Conservation (phyloP, 352 stramenopile species). For the Phytophthora meadii region DNA sequence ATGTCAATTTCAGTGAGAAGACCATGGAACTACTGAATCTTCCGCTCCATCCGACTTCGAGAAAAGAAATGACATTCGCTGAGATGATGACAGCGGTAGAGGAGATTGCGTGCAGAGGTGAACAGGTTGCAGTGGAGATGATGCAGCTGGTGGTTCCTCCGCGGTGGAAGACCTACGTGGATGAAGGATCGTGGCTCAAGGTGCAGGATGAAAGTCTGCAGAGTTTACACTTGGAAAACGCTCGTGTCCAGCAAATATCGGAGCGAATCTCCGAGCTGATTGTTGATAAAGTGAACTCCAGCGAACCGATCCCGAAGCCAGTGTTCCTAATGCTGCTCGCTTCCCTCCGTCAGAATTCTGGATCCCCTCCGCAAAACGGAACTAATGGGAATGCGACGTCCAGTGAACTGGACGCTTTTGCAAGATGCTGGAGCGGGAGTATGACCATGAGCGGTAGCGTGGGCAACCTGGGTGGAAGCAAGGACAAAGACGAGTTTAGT, state of each 20-base stretch:
- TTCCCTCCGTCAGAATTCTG: constrained; percentile 55
- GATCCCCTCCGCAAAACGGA: constrained; percentile 26
- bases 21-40: constrained; percentile 50
- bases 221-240: constrained; percentile 47
- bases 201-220: constrained; percentile 53
- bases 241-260: constrained; percentile 51
- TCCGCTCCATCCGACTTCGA: constrained; percentile 36
- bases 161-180: constrained; percentile 54
- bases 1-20: constrained; percentile 50
- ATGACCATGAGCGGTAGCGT: constrained; percentile 51
- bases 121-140: constrained; percentile 63
- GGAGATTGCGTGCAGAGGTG: constrained; percentile 58
- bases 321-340: constrained; percentile 58
- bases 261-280: constrained; percentile 56
- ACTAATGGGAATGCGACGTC: constrained; percentile 26
- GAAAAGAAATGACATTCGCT: constrained; percentile 67
- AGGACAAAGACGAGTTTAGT: constrained; percentile 68
- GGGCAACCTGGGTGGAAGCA: constrained; percentile 28
- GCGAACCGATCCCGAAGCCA: constrained; percentile 54
- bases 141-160: constrained; percentile 50
- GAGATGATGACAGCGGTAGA: constrained; percentile 64
- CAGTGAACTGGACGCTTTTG: constrained; percentile 38
- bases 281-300: constrained; percentile 53
- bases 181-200: constrained; percentile 43
- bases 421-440: constrained; percentile 44